Conservation (phyloP, 2,329 filamentous ascomycete species). For the Phialocephala sp. region DNA sequence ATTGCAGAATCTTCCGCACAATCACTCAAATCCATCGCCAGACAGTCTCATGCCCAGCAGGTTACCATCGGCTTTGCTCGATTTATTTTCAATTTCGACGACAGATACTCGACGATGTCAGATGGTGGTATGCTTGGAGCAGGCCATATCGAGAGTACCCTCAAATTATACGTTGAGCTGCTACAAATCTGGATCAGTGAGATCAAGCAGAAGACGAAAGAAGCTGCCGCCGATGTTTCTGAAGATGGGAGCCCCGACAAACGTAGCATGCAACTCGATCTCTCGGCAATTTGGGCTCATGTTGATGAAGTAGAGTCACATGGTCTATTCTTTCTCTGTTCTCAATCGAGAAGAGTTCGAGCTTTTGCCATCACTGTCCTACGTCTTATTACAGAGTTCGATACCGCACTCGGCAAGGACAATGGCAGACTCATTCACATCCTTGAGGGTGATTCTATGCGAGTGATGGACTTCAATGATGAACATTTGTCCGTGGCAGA, state of each 20-base stretch:
- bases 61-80: conserved; percentile 96
- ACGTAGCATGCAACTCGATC: conserved; percentile 77
- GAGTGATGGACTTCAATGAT: conserved; percentile 90
- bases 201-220: conserved; percentile 83
- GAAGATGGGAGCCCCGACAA: conserved; percentile 71
- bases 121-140: conserved; percentile 95
- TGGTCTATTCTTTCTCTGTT: conserved; percentile 95
- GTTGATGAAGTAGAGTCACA: conserved; percentile 98
- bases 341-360: conserved; percentile 87
- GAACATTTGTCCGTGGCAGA: conserved; percentile 92
- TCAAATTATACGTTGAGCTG: conserved; percentile 91
- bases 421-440: conserved; percentile 84
- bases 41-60: conserved; percentile 90
- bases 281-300: conserved; percentile 88
- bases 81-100: conserved; percentile 99
- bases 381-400: conserved; percentile 91
- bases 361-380: conserved; percentile 92
- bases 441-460: conserved; percentile 85
- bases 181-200: conserved; percentile 98
- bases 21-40: conserved; percentile 92
- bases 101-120: conserved; percentile 96
- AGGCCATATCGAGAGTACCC: conserved; percentile 91
- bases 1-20: conserved; percentile 92
- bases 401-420: conserved; percentile 80
- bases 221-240: conserved; percentile 67